phyloP scores from a whole-genome alignment of 2,329 filamentous ascomycete species.

The Cladosporium sp. region DNA sequence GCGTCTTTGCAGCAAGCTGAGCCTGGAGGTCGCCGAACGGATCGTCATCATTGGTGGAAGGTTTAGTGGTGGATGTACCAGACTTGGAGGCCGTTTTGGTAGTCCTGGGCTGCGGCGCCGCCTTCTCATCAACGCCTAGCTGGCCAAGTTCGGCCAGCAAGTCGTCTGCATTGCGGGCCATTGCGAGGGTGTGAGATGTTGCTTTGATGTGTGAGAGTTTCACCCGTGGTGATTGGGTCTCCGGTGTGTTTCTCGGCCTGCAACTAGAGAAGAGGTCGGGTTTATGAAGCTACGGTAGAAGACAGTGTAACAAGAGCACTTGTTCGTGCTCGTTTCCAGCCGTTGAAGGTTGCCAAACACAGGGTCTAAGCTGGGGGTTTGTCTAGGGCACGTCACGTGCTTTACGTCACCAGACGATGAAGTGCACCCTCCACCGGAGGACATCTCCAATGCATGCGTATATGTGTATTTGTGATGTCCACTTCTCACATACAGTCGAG shows the following conservation, averaged over 20 bases:
- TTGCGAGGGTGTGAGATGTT: not conserved
- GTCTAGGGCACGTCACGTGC: not conserved
- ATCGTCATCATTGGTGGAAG: constrained; percentile 33
- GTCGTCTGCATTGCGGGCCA: constrained; percentile 33
- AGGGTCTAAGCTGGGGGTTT: not conserved
- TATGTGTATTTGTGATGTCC: too few species aligned
- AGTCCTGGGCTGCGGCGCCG: constrained; percentile 38
- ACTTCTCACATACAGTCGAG: too few species aligned
- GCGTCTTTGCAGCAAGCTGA: constrained; percentile 62
- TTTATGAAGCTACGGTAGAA: not conserved
- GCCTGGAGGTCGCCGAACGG: constrained; percentile 82
- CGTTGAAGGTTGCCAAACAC: not conserved
- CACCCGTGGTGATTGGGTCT: not conserved
- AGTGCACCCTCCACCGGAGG: not conserved
- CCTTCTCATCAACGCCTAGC: constrained; percentile 34
- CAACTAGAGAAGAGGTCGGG: not conserved
- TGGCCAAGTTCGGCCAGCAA: constrained; percentile 44
- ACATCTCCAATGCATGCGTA: not conserved
- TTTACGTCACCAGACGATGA: not conserved
- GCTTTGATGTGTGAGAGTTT: not conserved
- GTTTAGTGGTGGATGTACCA: constrained; percentile 33
- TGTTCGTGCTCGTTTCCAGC: not conserved
- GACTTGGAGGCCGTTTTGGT: constrained; percentile 48
- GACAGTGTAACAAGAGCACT: not conserved
- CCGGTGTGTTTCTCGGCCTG: not conserved